Percentiles rank a stretch among this genome's conserved stretches.
phyloP scores from a whole-genome alignment of 1,284 basidiomycete genomes.

The Trametes pubescens region DNA sequence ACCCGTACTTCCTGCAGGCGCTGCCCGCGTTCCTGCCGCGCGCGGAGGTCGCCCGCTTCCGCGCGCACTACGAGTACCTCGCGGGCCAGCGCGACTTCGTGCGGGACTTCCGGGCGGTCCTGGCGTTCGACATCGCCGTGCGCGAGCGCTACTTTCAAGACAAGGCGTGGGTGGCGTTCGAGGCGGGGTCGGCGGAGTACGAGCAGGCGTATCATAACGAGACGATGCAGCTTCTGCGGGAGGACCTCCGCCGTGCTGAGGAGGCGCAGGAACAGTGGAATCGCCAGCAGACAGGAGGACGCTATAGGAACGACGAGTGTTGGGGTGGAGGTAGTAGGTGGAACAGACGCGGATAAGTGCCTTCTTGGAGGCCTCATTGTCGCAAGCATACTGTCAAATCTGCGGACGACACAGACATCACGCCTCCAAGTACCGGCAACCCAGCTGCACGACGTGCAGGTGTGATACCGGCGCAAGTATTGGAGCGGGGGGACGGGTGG shows the following conservation, averaged over 20 bases:
- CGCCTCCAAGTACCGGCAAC: not conserved
- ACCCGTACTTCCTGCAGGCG: not conserved
- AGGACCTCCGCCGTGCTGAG: not conserved
- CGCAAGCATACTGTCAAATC: not conserved
- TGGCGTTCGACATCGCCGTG: slow-evolving; percentile 1
- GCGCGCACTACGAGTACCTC: slow-evolving; percentile 2
- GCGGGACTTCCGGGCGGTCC: not conserved
- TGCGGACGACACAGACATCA: not conserved
- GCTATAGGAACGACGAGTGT: not conserved
- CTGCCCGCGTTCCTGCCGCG: not conserved
- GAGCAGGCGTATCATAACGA: not conserved
- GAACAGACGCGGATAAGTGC: not conserved
- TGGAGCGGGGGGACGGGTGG: too few relatives aligned
- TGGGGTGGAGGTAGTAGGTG: not conserved
- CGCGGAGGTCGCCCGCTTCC: not conserved
- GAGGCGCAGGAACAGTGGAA: not conserved
- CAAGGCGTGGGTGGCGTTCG: not conserved
- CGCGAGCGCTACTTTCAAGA: slow-evolving; percentile 2
- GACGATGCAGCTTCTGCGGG: not conserved
- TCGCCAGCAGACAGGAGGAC: not conserved
- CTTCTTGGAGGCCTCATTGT: too few relatives aligned
- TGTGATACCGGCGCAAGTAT: too few relatives aligned
- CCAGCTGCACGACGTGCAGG: not conserved
- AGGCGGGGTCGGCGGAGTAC: not conserved
- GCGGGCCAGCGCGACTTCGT: not conserved